Evolutionary conservation across 1,284 basidiomycete genomes (phyloP), one percentile per base, ranked within the genome.

Genomic region (Cutaneotrichosporon arboriforme): DNA sequence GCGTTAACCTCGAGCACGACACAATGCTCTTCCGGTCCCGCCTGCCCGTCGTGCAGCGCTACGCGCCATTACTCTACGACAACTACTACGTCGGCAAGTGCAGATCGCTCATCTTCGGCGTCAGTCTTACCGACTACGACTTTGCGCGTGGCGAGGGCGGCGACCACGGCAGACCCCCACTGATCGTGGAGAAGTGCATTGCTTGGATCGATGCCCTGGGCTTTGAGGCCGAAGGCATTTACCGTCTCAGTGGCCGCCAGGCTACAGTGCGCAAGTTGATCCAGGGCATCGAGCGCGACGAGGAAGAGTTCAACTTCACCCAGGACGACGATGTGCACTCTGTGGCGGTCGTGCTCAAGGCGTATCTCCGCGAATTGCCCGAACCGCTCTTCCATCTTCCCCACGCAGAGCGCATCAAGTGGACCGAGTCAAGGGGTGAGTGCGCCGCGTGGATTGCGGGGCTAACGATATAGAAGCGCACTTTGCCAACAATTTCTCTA

Each of bases 301-400:
- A 97, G 75, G 76, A 79, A n/a, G 77, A 78, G 4, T 97, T 97
- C 73, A 76, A 81, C 51, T 94, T 98, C 68, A 77, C 80, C 12
- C 75, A 80, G 7, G 81, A 82, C 42, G 89, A 96, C 65, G 96
- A 98, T 68, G 81, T 93, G 0, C 88, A 85, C 66, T 87, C 86
- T 10, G 86, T 97, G n/a, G 83, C 90, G 4, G 90, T 90, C 1
- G 80, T 98, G 44, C 77, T 99, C 52, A 97, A 98, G 81, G 88
- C 90, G 47, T 58, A 73, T 76, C 79, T 99, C 36, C 85, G 94
- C 31, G 90, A 93, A 67, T 78, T 98, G 3, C 92, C 94, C 0
- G 89, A 93, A 64, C 88, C 93, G 0, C 80, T 97, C n/a, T 93
- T 97, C 78, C 84, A 79, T 59, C 89, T 89, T 65, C 79, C 88